A percentile compares a stretch with the other conserved stretches of the same genome.
These are phyloP conservation scores for Coniella lustricola DNA, from an alignment of 2,329 filamentous ascomycete species.

Conservation along the genomic window DNA sequence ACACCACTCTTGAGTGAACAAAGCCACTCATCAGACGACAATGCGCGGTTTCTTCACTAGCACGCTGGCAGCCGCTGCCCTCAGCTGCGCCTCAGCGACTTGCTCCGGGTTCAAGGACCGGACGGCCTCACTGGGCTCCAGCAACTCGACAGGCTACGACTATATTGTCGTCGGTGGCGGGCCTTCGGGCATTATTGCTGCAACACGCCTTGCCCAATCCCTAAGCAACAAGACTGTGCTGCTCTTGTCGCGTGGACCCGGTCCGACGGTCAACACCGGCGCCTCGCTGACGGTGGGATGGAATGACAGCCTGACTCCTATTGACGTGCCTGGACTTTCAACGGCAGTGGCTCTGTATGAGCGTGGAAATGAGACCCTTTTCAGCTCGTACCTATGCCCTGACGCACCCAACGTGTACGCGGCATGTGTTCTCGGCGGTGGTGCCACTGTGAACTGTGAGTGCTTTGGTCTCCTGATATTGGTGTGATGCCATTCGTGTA, in stretches of 20 bases:
- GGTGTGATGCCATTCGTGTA: no score
- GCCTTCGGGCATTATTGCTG: constrained; percentile 29
- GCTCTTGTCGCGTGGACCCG: constrained; percentile 31
- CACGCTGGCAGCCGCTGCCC: neutral
- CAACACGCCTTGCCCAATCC: constrained; percentile 29
- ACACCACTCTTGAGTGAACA: no score
- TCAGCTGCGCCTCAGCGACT: neutral
- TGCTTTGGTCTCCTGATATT: constrained; percentile 17
- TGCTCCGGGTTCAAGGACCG: neutral
- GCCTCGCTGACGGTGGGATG: constrained; percentile 24
- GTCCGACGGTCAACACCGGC: constrained; percentile 27
- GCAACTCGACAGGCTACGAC: constrained; percentile 27
- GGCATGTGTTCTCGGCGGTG: constrained; percentile 31
- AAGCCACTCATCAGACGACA: neutral
- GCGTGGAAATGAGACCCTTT: constrained; percentile 16
- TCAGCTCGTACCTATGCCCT: constrained; percentile 5
- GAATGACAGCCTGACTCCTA: constrained; percentile 27
- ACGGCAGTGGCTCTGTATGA: constrained; percentile 18
- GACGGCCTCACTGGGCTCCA: constrained; percentile 12
- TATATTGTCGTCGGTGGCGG: constrained; percentile 33
- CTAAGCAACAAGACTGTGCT: constrained; percentile 26
- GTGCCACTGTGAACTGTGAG: constrained; percentile 27
- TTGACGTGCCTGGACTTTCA: constrained; percentile 25
- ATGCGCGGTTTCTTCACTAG: neutral
- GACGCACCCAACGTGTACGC: neutral